phyloP scores from a whole-genome alignment of 1,284 basidiomycete genomes.

The Cryptococcus sp. region DNA sequence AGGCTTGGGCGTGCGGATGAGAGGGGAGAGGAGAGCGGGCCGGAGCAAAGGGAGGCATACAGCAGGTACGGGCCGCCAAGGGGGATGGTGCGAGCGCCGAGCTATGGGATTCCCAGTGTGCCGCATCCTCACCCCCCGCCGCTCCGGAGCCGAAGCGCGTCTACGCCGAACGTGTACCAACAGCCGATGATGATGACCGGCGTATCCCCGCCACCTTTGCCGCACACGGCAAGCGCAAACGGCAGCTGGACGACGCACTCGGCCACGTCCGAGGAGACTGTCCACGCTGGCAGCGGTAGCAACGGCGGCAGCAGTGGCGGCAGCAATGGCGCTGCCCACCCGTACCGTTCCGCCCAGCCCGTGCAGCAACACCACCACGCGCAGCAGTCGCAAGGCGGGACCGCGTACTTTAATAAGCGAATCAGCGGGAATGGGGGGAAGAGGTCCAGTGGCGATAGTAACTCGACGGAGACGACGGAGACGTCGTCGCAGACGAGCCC shows the following conservation, averaged over 20 bases:
- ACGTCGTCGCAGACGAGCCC: constrained; percentile 43
- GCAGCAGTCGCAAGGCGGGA: constrained; percentile 22
- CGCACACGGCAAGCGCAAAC: constrained; percentile 9
- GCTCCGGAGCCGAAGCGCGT: constrained; percentile 50
- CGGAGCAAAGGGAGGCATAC: constrained; percentile 16
- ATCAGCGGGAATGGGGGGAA: constrained; percentile 28
- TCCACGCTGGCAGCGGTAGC: too few species aligned
- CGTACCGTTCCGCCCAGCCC: too few species aligned
- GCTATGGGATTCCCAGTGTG: constrained; percentile 25
- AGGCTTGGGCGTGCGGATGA: constrained; percentile 31
- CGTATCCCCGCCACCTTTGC: constrained; percentile 23
- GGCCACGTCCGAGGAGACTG: background rate
- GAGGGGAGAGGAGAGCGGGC: constrained; percentile 15
- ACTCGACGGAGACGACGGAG: constrained; percentile 48
- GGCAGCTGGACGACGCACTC: constrained; percentile 9
- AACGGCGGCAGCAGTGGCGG: too few species aligned
- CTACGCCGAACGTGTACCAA: constrained; percentile 53
- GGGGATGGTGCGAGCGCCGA: constrained; percentile 37
- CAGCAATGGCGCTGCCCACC: too few species aligned
- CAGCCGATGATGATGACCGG: constrained; percentile 15
- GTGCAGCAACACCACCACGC: too few species aligned
- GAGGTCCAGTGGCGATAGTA: constrained; percentile 38
- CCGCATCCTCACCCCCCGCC: constrained; percentile 34
- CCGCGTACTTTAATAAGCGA: constrained; percentile 38
- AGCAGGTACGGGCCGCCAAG: constrained; percentile 27